phyloP scores from a whole-genome alignment of 768 basidiomycete genomes.

The Rhizopogon sp. region DNA sequence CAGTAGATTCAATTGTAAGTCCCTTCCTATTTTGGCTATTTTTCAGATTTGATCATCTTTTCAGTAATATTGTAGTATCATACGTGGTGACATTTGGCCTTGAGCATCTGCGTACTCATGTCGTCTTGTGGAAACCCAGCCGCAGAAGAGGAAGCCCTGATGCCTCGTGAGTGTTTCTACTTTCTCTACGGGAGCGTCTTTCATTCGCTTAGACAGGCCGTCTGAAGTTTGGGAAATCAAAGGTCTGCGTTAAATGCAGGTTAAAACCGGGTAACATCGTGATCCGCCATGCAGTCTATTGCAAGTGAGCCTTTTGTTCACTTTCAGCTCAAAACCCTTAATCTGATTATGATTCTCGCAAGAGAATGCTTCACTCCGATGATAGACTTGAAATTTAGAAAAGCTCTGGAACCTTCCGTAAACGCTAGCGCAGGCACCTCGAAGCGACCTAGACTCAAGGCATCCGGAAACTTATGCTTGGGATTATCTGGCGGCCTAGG shows the following conservation, averaged over 20 bases:
- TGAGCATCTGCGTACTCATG: constrained; percentile 12
- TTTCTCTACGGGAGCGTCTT: not conserved
- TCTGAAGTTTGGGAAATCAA: constrained; percentile 62
- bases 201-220: constrained; percentile 39
- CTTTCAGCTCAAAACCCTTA: not conserved
- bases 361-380: constrained; percentile 68
- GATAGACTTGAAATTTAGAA: constrained; percentile 58
- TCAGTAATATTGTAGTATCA: too few species aligned
- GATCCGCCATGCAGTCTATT: constrained; percentile 77
- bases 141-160: constrained; percentile 53
- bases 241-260: constrained; percentile 73
- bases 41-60: too few species aligned
- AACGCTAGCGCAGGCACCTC: constrained; percentile 52
- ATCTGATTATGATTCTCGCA: not conserved
- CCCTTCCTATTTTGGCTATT: too few species aligned
- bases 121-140: constrained; percentile 63
- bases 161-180: constrained; percentile 50
- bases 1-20: too few species aligned
- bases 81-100: not conserved
- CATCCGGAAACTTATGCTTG: constrained; percentile 62
- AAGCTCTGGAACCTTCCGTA: constrained; percentile 57
- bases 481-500: constrained; percentile 79
- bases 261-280: constrained; percentile 58
- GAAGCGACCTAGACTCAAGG: constrained; percentile 56
- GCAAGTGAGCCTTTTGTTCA: constrained; percentile 48